A percentile compares a stretch with the other conserved stretches of the same genome.
These are phyloP conservation scores for Xylaria sp. DNA, from an alignment of 2,329 filamentous ascomycete species.

Conservation along the genomic window DNA sequence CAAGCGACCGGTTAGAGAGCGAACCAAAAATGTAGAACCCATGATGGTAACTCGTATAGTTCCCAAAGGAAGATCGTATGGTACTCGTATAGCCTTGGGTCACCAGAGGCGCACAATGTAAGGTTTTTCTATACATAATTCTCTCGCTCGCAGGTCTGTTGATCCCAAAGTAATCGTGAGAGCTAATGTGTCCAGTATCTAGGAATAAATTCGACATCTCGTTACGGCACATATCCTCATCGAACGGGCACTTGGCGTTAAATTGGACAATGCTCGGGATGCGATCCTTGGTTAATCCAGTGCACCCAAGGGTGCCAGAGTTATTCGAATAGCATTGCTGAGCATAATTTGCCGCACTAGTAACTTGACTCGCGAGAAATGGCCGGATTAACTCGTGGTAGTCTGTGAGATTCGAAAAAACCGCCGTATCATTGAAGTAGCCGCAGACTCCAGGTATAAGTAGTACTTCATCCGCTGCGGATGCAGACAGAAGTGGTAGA, in stretches of 20 bases:
- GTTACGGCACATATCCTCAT: background rate
- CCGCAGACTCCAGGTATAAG: no score
- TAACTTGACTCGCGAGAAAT: background rate
- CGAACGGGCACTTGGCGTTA: conserved; percentile 7
- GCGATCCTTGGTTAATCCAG: background rate
- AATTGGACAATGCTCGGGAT: background rate
- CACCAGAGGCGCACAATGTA: conserved; percentile 9
- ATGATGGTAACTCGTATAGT: no score
- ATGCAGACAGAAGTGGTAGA: no score
- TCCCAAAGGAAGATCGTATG: no score
- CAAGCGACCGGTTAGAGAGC: background rate
- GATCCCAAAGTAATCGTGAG: background rate
- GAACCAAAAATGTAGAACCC: background rate
- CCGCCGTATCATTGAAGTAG: background rate
- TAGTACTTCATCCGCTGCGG: no score
- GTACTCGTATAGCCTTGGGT: background rate
- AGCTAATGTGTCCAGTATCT: background rate
- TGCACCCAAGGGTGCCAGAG: background rate
- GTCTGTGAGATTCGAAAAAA: background rate
- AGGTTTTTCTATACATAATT: no score
- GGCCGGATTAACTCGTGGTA: background rate
- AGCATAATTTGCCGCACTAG: conserved; percentile 23
- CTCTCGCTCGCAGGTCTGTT: background rate
- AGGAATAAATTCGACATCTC: background rate
- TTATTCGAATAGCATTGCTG: conserved; percentile 21